Evolutionary conservation across 2,329 filamentous ascomycete species (phyloP), one percentile per base, ranked within the genome.

Genomic region (Aquanectria penicillioides): DNA sequence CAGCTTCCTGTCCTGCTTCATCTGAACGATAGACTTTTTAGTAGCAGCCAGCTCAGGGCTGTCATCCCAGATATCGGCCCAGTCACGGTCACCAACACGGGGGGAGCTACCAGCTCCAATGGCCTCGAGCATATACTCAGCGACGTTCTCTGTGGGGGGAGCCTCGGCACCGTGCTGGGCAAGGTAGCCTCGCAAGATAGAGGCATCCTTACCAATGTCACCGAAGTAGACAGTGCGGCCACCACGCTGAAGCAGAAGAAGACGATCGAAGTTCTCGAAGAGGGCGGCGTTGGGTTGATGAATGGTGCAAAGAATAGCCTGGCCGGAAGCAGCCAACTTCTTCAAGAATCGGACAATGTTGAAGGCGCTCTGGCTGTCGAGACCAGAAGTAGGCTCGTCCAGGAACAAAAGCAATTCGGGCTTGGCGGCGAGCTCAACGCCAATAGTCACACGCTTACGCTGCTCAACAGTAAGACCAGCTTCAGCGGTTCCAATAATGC

Each of bases 241-340:
- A 59, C 93, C 93, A 34, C 86, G 84, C 75, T 94, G 87, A 2
- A 97, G 83, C 3, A 97, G 82, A 5, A 97, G 79, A 2, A 97
- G 83, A 11, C 92, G 86, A 72, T 97, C 93, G 65, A 97, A 97
- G 74, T 93, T 90, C 74, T 95, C 91, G 67, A 97, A 97, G 0
- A 97, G 82, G 0, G 91, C 88, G 13, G 91, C 91, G 65, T 93
- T 94, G 2, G 93, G 93, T 73, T 97, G 93, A 74, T 97, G 93
- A 63, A 97, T 97, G 0, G 93, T 97, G 77, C 92, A 96, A 4
- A 97, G 83, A 66, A 97, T 93, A 9, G 93, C 93, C 72, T 97
- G 93, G 2, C 93, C 93, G 3, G 90, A 90, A n/a, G 84, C 81
- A 46, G 90, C 88, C 6, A 93, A 83, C 77, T 92, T 93, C 68